Evolutionary conservation across 164 flowering plant genomes (phyloP).

Genomic region (Chloranthus sessilifolius): DNA sequence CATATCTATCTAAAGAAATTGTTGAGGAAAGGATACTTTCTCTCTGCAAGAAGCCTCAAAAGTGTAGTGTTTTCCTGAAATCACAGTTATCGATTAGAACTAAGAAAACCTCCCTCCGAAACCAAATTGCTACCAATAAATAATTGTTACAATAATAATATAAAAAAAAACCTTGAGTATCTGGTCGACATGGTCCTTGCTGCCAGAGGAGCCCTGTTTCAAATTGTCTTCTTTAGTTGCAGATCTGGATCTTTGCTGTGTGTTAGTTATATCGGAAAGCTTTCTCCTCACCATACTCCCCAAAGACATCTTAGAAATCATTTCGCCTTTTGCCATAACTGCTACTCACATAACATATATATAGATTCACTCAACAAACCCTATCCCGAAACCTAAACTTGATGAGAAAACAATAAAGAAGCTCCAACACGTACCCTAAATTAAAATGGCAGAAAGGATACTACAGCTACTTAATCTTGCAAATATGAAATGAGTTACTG

Average conservation of each 20-base stretch:
- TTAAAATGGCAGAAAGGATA: background rate
- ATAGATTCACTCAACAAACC: background rate
- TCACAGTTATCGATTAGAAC: constrained; percentile 10
- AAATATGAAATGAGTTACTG: too few relatives aligned
- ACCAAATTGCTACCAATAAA: background rate
- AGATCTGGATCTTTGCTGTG: constrained; percentile 19
- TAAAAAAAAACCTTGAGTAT: constrained; percentile 55
- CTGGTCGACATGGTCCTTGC: constrained; percentile 33
- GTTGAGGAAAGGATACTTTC: constrained; percentile 50
- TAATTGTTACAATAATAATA: too few relatives aligned
- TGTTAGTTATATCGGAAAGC: constrained; percentile 65
- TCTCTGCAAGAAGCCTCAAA: constrained; percentile 50
- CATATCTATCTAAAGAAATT: too few relatives aligned
- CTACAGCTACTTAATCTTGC: background rate
- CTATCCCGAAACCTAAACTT: constrained; percentile 2
- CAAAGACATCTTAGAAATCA: constrained; percentile 33
- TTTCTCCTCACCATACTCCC: constrained; percentile 41
- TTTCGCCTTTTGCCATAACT: constrained; percentile 32
- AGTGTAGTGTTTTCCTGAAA: constrained; percentile 56
- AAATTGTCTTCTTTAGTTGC: constrained; percentile 18
- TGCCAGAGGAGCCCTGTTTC: constrained; percentile 4
- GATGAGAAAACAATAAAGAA: constrained; percentile 1
- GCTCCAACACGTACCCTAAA: background rate
- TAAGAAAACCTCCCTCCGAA: constrained; percentile 2
- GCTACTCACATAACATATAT: background rate